These are phyloP conservation scores for Hypoxylon crocopeplum DNA, from an alignment of 495 filamentous ascomycete species.

Conservation along the genomic window DNA sequence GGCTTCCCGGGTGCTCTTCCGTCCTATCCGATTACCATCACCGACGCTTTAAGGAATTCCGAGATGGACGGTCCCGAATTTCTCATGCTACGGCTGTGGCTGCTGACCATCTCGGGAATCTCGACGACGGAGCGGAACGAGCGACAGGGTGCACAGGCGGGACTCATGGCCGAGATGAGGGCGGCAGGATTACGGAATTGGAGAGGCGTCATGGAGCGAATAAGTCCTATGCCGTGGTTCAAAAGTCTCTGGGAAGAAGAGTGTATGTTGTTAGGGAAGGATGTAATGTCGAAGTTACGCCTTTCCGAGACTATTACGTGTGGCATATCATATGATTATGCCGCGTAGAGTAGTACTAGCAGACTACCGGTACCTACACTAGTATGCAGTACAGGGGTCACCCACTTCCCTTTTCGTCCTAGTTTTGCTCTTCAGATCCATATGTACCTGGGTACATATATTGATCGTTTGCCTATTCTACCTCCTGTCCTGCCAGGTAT, in stretches of 20 bases:
- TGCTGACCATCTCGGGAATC: constrained; percentile 15
- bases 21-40: constrained; percentile 13
- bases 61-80: not conserved
- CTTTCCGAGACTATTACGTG: constrained; percentile 5
- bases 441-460: constrained; percentile 7
- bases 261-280: constrained; percentile 18
- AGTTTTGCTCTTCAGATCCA: constrained; percentile 9
- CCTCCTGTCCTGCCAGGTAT: constrained; percentile 1
- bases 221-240: constrained; percentile 21
- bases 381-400: constrained; percentile 16
- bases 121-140: constrained; percentile 9
- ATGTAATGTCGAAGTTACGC: constrained; percentile 15
- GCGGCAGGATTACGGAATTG: constrained; percentile 14
- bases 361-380: too few species aligned
- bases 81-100: constrained; percentile 17
- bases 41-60: constrained; percentile 9
- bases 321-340: not conserved
- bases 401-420: constrained; percentile 22
- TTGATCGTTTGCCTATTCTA: constrained; percentile 4
- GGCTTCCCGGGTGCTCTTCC: constrained; percentile 16
- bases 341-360: constrained; percentile 1
- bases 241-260: constrained; percentile 22
- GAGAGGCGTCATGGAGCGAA: constrained; percentile 13
- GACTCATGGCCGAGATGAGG: constrained; percentile 21
- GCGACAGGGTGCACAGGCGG: constrained; percentile 9